Conservation (phyloP, 306 rosid genomes). For the Myrica gale region DNA sequence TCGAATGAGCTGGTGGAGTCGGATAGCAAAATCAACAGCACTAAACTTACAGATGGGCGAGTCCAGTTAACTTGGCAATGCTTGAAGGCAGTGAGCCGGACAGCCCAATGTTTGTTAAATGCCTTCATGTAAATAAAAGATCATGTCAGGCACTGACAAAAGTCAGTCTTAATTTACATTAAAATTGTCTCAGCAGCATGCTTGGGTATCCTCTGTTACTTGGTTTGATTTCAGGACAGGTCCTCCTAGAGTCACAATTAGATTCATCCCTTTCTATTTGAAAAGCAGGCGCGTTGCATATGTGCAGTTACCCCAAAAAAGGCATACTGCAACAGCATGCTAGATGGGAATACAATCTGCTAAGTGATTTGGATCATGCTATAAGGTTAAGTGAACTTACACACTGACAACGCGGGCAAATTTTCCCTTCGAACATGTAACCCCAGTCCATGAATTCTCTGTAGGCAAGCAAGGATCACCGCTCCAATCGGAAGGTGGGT, state of each 20-base stretch:
- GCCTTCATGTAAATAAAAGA: slow-evolving; percentile 43
- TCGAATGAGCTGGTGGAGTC: neutral
- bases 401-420: slow-evolving; percentile 39
- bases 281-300: no score
- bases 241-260: no score
- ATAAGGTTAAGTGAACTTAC: slow-evolving; percentile 42
- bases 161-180: neutral
- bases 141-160: neutral
- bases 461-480: slow-evolving; percentile 89
- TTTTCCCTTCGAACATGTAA: slow-evolving; percentile 47
- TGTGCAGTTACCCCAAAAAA: no score
- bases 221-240: no score
- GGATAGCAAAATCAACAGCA: slow-evolving; percentile 5
- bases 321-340: no score
- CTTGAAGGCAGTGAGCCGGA: slow-evolving; percentile 57
- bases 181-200: neutral
- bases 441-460: slow-evolving; percentile 83
- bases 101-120: slow-evolving; percentile 53
- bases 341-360: no score
- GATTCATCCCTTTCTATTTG: no score
- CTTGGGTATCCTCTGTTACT: neutral
- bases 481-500: slow-evolving; percentile 75
- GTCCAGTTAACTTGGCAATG: slow-evolving; percentile 51
- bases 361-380: no score
- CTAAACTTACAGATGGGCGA: slow-evolving; percentile 59